phyloP scores from a whole-genome alignment of 805 yeast species.

The Lachancea cidri region DNA sequence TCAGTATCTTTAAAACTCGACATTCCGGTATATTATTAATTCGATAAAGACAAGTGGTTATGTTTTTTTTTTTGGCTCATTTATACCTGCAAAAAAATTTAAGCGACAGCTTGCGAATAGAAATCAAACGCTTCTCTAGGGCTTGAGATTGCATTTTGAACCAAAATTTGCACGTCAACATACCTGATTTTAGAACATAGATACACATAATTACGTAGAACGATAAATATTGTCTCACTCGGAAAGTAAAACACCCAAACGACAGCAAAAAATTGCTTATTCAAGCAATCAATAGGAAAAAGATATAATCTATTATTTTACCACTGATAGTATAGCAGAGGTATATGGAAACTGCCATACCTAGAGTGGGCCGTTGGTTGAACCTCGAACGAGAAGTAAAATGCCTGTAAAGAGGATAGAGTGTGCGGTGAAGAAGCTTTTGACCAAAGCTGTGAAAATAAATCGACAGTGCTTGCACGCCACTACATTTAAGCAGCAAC shows the following conservation, averaged over 20 bases:
- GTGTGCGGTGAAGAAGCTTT: too few relatives aligned
- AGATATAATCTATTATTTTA: constrained; percentile 18
- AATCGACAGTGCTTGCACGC: background rate
- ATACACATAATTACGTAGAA: background rate
- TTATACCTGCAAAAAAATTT: background rate
- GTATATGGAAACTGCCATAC: constrained; percentile 35
- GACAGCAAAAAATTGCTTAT: constrained; percentile 10
- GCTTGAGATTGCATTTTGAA: background rate
- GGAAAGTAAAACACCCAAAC: background rate
- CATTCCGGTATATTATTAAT: background rate
- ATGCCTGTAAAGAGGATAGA: background rate
- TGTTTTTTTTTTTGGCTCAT: background rate
- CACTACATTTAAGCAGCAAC: constrained; percentile 61
- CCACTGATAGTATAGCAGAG: constrained; percentile 39
- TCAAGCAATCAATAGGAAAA: constrained; percentile 11
- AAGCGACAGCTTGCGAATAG: background rate
- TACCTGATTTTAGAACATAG: too few relatives aligned
- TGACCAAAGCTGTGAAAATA: too few relatives aligned
- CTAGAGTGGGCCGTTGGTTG: constrained; percentile 33
- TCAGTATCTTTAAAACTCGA: background rate
- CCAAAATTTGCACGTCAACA: background rate
- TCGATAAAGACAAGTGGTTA: too few relatives aligned
- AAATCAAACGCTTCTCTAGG: too few relatives aligned
- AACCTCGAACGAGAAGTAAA: constrained; percentile 1
- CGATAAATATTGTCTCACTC: background rate